Evolutionary conservation across 495 filamentous ascomycete genomes (phyloP), one percentile per base, ranked within the genome.

Genomic region (Opeltia flavorubescens): DNA sequence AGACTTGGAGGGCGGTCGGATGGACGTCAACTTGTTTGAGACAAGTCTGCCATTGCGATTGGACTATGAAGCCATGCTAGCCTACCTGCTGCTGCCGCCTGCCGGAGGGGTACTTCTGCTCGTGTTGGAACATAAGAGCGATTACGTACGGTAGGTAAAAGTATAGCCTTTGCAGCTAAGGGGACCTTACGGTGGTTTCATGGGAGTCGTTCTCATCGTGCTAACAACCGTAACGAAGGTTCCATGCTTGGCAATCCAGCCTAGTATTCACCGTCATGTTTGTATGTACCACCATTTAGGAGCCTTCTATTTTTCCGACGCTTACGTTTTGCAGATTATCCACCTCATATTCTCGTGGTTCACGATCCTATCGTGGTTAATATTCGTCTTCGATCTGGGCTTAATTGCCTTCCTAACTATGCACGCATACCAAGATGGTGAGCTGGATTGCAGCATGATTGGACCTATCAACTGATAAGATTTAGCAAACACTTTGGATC

Each of bases 221-320:
- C 35, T 59, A 52, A 59, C 27, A 28, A 28, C 9, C 34, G 46
- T 3, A 44, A 18, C 24, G 28, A 55, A 93, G 87, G 54, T 95
- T 95, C 51, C 91, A 98, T 62, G 91, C 89, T 6, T 95, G 91
- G 89, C 89, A 96, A 65, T 84, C 80, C 3, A 82, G 81, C 50
- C 72, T 96, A 62, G 63, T 95, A 13, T 98, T 95, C 62, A 79
- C 84, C 17, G 76, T 74, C 47, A 60, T 98, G 39, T 93, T 95
- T 60, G 78, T 89, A 61, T 55, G 73, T 68, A 23, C 43, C 5
- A 27, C 36, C 43, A 8, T 33, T 42, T 13, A 28, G 17, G 17
- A 25, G 5, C 28, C 33, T 25, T 11, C 2, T 13, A 5, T 4
- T 31, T 3, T 29, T 33, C 23, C 36, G 25, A 30, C 20, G 6